Evolutionary conservation across 2,329 filamentous ascomycete genomes (phyloP).

Genomic region (Eutypa lata): DNA sequence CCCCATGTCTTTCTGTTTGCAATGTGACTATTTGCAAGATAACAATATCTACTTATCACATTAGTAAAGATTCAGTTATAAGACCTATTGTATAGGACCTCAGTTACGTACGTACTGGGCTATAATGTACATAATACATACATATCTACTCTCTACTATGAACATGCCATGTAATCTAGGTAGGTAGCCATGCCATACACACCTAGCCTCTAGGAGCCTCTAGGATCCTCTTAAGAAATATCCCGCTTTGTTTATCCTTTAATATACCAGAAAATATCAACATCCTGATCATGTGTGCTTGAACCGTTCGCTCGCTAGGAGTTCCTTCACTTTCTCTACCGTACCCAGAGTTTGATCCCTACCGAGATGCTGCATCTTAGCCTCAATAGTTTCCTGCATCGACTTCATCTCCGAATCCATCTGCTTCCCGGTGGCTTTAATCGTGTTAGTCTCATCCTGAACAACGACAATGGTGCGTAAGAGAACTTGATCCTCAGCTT

Average conservation of each 20-base stretch:
- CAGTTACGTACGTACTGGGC: too few species aligned
- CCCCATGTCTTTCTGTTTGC: too few species aligned
- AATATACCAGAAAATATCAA: neutral
- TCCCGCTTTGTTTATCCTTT: too few species aligned
- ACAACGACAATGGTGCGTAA: neutral
- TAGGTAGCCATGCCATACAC: neutral
- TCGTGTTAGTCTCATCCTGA: conserved; percentile 10
- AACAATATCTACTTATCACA: too few species aligned
- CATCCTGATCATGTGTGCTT: conserved; percentile 22
- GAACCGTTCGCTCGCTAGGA: conserved; percentile 52
- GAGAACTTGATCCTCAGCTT: conserved; percentile 28
- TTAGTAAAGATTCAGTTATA: too few species aligned
- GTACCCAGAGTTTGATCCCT: conserved; percentile 48
- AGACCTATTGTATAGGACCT: too few species aligned
- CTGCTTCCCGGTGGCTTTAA: conserved; percentile 45
- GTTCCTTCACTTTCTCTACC: conserved; percentile 54
- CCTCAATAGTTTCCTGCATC: conserved; percentile 39
- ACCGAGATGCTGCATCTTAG: conserved; percentile 55
- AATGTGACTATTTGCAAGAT: too few species aligned
- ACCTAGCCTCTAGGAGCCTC: too few species aligned
- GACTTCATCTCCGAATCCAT: conserved; percentile 37
- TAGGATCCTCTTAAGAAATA: too few species aligned
- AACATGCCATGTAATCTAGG: neutral
- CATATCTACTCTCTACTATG: neutral
- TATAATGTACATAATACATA: neutral